A percentile compares a stretch with the other conserved stretches of the same genome.
Evolutionary conservation across 2,329 filamentous ascomycete species (phyloP).

Genomic region (Helicocarpus griseus): DNA sequence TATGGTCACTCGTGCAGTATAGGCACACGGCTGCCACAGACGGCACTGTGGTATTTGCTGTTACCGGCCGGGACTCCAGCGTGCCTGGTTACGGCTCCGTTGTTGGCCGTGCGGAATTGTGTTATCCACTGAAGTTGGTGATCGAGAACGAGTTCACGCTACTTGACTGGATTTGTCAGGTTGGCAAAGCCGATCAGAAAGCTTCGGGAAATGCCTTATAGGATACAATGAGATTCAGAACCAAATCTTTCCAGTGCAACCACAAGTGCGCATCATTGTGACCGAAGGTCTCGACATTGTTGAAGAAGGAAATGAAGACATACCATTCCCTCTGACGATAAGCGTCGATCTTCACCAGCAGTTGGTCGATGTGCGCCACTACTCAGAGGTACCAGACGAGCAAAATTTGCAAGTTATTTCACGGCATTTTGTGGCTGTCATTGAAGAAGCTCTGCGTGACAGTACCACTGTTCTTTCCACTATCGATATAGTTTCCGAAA

Average conservation of each 20-base stretch:
- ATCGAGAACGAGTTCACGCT: background rate
- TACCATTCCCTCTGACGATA: background rate
- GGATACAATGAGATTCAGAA: background rate
- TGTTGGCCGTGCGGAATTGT: background rate
- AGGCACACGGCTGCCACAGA: background rate
- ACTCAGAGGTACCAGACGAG: background rate
- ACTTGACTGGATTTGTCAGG: background rate
- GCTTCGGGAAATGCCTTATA: background rate
- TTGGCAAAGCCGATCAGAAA: background rate
- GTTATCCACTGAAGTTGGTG: background rate
- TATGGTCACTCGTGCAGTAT: slow-evolving; percentile 1
- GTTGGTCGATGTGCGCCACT: background rate
- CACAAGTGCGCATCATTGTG: background rate
- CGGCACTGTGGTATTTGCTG: background rate
- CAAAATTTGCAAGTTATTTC: background rate
- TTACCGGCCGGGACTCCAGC: background rate
- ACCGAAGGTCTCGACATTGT: background rate
- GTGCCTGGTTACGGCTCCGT: background rate
- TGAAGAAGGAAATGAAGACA: background rate
- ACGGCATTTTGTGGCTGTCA: background rate
- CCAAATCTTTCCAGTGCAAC: background rate
- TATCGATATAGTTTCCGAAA: background rate
- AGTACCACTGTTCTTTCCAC: background rate
- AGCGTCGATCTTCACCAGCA: background rate
- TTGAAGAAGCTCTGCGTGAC: background rate